Percentiles rank a stretch among this genome's conserved stretches.
phyloP scores from a whole-genome alignment of 495 filamentous ascomycete species.

The Xylaria longipes region DNA sequence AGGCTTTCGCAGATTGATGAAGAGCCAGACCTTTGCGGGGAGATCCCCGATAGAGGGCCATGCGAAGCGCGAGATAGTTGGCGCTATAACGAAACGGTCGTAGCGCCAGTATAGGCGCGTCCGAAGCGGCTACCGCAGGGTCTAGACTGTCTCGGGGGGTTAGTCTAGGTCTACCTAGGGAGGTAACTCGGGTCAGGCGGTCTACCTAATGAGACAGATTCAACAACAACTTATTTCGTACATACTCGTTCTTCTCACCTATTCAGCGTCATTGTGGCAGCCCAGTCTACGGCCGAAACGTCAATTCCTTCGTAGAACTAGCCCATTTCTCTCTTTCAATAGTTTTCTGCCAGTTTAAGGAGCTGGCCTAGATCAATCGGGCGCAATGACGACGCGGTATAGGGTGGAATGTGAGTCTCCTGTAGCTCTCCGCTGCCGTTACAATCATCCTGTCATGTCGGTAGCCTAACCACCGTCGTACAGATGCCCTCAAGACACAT shows the following conservation, averaged over 20 bases:
- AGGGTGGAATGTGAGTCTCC: conserved; percentile 78
- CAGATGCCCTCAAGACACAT: conserved; percentile 90
- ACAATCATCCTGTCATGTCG: conserved; percentile 5
- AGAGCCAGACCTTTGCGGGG: neutral
- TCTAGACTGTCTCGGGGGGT: neutral
- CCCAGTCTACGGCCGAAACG: neutral
- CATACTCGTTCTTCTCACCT: neutral
- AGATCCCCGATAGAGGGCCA: conserved; percentile 2
- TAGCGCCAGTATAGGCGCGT: conserved; percentile 15
- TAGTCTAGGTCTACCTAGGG: neutral
- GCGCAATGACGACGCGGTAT: conserved; percentile 83
- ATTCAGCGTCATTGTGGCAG: neutral
- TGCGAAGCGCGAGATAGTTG: neutral
- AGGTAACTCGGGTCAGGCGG: conserved; percentile 1
- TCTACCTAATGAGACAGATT: conserved; percentile 11
- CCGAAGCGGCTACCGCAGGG: conserved; percentile 9
- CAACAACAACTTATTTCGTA: conserved; percentile 2
- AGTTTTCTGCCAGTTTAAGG: neutral
- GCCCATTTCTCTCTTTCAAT: neutral
- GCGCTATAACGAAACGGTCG: conserved; percentile 7
- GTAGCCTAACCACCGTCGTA: conserved; percentile 29
- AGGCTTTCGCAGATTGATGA: neutral
- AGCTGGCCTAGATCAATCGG: neutral
- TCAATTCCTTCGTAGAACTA: neutral
- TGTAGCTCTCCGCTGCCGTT: conserved; percentile 16